Evolutionary conservation across 2,329 filamentous ascomycete genomes (phyloP).

Genomic region (Thelonectria discophora): DNA sequence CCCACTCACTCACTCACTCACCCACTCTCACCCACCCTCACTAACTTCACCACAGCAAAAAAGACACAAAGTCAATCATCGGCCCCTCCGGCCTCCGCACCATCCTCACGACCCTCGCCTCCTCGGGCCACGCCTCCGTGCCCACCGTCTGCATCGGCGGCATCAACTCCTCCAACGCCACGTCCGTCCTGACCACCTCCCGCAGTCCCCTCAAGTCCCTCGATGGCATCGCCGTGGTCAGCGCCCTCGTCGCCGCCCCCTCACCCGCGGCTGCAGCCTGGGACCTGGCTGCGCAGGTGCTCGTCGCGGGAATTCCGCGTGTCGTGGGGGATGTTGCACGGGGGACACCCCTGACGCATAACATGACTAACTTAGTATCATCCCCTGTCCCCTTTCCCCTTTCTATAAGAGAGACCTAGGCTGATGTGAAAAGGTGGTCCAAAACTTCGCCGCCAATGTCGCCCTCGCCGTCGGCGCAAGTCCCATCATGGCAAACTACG

Average conservation of each 20-base stretch:
- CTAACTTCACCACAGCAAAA: constrained; percentile 66
- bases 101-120: constrained; percentile 64
- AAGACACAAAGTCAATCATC: constrained; percentile 77
- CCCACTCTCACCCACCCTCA: neutral
- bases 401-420: too few species aligned
- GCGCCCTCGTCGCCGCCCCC: constrained; percentile 80
- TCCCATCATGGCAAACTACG: constrained; percentile 94
- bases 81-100: constrained; percentile 64
- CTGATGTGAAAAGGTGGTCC: constrained; percentile 67
- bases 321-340: constrained; percentile 69
- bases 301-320: constrained; percentile 59
- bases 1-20: neutral
- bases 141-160: constrained; percentile 88
- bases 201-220: constrained; percentile 64
- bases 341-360: constrained; percentile 81
- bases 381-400: neutral
- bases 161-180: constrained; percentile 79
- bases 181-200: constrained; percentile 78
- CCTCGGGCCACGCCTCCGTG: constrained; percentile 54
- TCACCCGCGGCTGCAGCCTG: constrained; percentile 72
- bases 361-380: constrained; percentile 91
- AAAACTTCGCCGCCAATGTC: constrained; percentile 94
- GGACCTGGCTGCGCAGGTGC: constrained; percentile 57
- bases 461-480: constrained; percentile 85
- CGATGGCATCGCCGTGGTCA: constrained; percentile 87